A percentile compares a stretch with the other conserved stretches of the same genome.
phyloP scores from a whole-genome alignment of 2,329 filamentous ascomycete genomes.

The Pyrenophora seminiperda region DNA sequence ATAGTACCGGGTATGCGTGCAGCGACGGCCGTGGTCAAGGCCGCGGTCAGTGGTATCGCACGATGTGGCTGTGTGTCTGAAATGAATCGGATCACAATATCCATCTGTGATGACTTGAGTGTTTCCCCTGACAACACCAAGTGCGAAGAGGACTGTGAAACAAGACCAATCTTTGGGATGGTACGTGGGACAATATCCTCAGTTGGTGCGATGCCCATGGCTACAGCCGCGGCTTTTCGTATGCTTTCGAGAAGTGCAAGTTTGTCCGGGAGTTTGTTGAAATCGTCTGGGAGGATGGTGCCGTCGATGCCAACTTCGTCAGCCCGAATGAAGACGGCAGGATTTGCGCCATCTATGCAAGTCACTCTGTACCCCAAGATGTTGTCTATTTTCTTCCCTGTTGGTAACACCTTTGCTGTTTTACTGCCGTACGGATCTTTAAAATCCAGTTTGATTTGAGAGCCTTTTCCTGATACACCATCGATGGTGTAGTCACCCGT shows the following conservation, averaged over 20 bases:
- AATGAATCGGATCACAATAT: slow-evolving; percentile 52
- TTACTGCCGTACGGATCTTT: slow-evolving; percentile 66
- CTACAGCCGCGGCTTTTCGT: slow-evolving; percentile 60
- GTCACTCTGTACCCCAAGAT: slow-evolving; percentile 59
- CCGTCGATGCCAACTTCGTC: slow-evolving; percentile 58
- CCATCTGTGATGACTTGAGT: slow-evolving; percentile 39
- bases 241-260: slow-evolving; percentile 63
- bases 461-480: slow-evolving; percentile 64
- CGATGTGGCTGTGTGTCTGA: slow-evolving; percentile 53
- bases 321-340: slow-evolving; percentile 65
- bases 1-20: slow-evolving; percentile 46
- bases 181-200: slow-evolving; percentile 57
- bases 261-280: slow-evolving; percentile 56
- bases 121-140: slow-evolving; percentile 47
- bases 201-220: slow-evolving; percentile 63
- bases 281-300: slow-evolving; percentile 59
- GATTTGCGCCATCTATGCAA: slow-evolving; percentile 68
- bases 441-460: slow-evolving; percentile 65
- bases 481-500: slow-evolving; percentile 65
- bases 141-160: slow-evolving; percentile 52
- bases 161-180: slow-evolving; percentile 68
- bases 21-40: slow-evolving; percentile 51
- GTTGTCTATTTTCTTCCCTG: slow-evolving; percentile 59
- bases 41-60: slow-evolving; percentile 51
- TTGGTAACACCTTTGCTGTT: slow-evolving; percentile 66